Percentiles rank a stretch among this genome's conserved stretches.
Evolutionary conservation across 352 stramenopile genomes (phyloP).

Genomic region (Aphanomyces invadans): DNA sequence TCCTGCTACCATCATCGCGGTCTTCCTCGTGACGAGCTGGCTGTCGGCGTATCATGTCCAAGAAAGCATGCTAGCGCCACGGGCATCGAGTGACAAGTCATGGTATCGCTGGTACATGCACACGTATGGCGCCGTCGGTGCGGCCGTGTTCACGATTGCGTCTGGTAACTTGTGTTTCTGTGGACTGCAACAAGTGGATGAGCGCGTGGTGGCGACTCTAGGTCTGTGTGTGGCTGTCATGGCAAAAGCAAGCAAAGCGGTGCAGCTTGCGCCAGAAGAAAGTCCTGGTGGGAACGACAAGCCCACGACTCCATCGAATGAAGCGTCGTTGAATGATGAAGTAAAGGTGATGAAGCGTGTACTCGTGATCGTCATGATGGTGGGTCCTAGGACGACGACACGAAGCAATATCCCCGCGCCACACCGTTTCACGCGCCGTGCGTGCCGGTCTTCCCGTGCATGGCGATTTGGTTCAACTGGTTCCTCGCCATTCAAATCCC

Average conservation of each 20-base stretch:
- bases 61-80: slow-evolving; percentile 33
- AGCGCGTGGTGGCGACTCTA: too few relatives aligned
- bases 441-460: slow-evolving; percentile 64
- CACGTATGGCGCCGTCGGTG: slow-evolving; percentile 36
- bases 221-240: background rate
- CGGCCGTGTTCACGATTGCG: slow-evolving; percentile 42
- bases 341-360: too few relatives aligned
- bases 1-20: slow-evolving; percentile 30
- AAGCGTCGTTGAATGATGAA: too few relatives aligned
- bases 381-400: slow-evolving; percentile 16
- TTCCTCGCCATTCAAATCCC: slow-evolving; percentile 81
- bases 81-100: slow-evolving; percentile 25
- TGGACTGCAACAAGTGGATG: too few relatives aligned
- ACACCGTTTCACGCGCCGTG: slow-evolving; percentile 48
- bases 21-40: slow-evolving; percentile 52
- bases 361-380: background rate
- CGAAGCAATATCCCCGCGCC: slow-evolving; percentile 23
- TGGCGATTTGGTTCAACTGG: slow-evolving; percentile 86
- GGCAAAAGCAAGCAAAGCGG: background rate
- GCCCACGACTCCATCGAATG: too few relatives aligned
- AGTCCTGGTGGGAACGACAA: background rate
- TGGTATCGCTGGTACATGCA: slow-evolving; percentile 53
- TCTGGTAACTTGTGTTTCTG: too few relatives aligned
- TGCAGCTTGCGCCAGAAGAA: background rate
- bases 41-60: slow-evolving; percentile 68